Conservation (phyloP, 108 stramenopile genomes). For the Nitzschia palea region DNA sequence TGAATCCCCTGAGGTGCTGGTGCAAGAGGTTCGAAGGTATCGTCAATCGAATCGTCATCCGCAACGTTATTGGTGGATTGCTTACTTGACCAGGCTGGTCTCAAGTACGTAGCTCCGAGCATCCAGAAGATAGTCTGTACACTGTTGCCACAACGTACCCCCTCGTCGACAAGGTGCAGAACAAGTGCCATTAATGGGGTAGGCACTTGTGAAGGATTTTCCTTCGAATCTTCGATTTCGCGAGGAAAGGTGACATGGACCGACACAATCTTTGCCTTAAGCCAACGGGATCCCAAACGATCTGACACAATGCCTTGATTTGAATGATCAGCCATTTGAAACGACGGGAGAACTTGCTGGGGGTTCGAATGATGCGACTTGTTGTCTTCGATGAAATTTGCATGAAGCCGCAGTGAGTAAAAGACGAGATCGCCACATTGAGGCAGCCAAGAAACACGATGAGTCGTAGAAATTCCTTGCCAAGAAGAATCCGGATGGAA, state of each 20-base stretch:
- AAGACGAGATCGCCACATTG: conserved; percentile 52
- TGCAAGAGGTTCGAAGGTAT: background rate
- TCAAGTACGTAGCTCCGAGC: conserved; percentile 20
- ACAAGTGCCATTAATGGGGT: conserved; percentile 21
- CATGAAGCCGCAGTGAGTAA: conserved; percentile 41
- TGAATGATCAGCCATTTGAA: background rate
- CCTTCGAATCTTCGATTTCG: background rate
- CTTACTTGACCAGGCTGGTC: conserved; percentile 14
- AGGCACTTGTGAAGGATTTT: conserved; percentile 20
- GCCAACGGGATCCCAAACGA: conserved; percentile 17
- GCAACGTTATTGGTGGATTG: background rate
- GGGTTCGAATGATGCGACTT: conserved; percentile 14
- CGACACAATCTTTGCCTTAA: conserved; percentile 17
- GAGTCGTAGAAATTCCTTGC: background rate
- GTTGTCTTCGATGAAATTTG: conserved; percentile 43
- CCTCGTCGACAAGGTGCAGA: conserved; percentile 22
- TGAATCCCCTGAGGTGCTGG: background rate
- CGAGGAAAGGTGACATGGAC: conserved; percentile 24
- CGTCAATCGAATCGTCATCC: background rate
- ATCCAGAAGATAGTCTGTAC: conserved; percentile 35
- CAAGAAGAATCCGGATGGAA: background rate
- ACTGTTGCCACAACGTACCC: conserved; percentile 7
- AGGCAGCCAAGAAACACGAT: conserved; percentile 43
- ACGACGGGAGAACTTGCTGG: conserved; percentile 35
- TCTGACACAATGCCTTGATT: no score